These are phyloP conservation scores for Coniochaeta hoffmannii DNA, from an alignment of 2,329 filamentous ascomycete species.

Conservation along the genomic window DNA sequence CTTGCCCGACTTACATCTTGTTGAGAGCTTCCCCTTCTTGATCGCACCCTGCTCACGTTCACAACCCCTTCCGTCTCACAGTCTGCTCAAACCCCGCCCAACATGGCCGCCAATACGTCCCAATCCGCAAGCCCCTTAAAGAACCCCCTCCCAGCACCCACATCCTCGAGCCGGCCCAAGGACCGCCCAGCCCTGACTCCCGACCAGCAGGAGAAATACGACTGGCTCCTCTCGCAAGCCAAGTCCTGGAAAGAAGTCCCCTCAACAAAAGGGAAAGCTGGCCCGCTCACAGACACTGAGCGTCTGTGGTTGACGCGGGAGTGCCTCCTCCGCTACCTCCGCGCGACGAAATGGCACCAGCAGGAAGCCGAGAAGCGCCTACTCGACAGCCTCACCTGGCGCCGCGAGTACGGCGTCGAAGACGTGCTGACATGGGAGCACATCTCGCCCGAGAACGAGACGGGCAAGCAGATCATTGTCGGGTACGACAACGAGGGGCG, in stretches of 20 bases:
- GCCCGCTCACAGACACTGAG: conserved; percentile 70
- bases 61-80: neutral
- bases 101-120: neutral
- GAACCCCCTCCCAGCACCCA: conserved; percentile 48
- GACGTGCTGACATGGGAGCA: conserved; percentile 69
- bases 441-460: conserved; percentile 90
- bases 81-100: neutral
- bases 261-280: conserved; percentile 48
- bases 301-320: conserved; percentile 87
- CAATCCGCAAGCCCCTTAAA: neutral
- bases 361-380: conserved; percentile 72
- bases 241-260: conserved; percentile 65
- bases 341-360: conserved; percentile 85
- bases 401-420: conserved; percentile 80
- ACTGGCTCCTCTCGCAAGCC: conserved; percentile 62
- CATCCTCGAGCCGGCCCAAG: conserved; percentile 48
- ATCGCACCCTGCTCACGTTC: too few species aligned
- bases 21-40: too few species aligned
- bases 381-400: conserved; percentile 75
- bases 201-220: conserved; percentile 79
- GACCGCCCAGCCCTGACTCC: conserved; percentile 54
- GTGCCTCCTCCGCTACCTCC: conserved; percentile 85
- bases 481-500: conserved; percentile 80
- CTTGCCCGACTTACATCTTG: too few species aligned
- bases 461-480: conserved; percentile 85